A percentile compares a stretch with the other conserved stretches of the same genome.
phyloP scores from a whole-genome alignment of 2,329 filamentous ascomycete species.

The Apiospora malaysiana region DNA sequence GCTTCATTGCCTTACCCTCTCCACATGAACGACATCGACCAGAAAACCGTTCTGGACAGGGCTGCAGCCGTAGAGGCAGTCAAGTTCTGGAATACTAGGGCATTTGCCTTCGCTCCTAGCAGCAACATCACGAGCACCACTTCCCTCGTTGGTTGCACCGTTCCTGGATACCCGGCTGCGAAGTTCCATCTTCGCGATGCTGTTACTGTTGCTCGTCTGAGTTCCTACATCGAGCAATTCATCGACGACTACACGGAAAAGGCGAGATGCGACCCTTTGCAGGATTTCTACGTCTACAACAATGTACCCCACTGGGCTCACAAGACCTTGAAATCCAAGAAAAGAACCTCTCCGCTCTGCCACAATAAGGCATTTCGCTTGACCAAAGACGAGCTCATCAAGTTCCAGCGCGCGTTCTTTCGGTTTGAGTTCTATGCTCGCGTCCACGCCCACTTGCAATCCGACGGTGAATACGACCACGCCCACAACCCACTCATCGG shows the following conservation, averaged over 20 bases:
- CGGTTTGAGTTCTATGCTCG: background rate
- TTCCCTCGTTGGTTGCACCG: background rate
- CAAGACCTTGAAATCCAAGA: background rate
- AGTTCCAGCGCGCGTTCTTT: background rate
- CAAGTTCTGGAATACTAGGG: background rate
- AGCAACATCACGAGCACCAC: too few species aligned
- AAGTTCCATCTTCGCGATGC: background rate
- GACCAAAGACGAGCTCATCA: background rate
- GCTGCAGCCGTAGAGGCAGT: background rate
- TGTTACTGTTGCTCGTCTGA: background rate
- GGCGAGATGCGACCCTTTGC: background rate
- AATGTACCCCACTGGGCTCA: background rate
- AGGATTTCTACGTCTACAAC: background rate
- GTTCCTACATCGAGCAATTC: background rate
- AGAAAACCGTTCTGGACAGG: background rate
- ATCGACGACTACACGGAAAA: background rate
- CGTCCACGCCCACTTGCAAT: background rate
- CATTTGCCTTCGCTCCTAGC: background rate
- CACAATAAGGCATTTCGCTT: background rate
- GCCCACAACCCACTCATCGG: background rate
- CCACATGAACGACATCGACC: background rate
- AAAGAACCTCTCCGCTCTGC: background rate
- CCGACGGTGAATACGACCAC: background rate
- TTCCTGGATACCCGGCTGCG: background rate
- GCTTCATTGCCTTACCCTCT: background rate